These are phyloP conservation scores for Parathielavia appendiculata DNA, from an alignment of 495 filamentous ascomycete genomes.

Conservation along the genomic window DNA sequence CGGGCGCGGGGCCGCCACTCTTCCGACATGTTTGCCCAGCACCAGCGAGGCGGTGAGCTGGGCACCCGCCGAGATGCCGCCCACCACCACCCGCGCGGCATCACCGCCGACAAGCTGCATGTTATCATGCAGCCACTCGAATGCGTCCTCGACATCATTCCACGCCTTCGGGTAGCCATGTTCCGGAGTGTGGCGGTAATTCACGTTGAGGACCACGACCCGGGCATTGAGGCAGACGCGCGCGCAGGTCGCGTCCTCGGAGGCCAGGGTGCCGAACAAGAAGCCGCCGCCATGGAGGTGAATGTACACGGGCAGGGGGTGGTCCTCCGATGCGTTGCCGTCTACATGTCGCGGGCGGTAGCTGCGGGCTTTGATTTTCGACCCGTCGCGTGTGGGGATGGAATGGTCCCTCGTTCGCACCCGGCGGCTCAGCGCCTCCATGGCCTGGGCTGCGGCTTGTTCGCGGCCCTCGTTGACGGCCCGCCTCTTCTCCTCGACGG, in stretches of 20 bases:
- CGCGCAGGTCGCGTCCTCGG: slow-evolving; percentile 27
- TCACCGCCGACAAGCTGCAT: slow-evolving; percentile 30
- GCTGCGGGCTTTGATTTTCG: slow-evolving; percentile 34
- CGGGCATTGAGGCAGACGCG: slow-evolving; percentile 28
- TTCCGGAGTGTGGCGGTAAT: slow-evolving; percentile 47
- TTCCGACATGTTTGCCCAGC: slow-evolving; percentile 30
- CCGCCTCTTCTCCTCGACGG: slow-evolving; percentile 26
- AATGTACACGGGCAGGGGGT: background rate
- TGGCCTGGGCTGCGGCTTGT: slow-evolving; percentile 29
- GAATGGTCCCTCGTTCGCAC: slow-evolving; percentile 29
- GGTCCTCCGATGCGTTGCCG: too few species aligned
- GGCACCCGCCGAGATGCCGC: slow-evolving; percentile 46
- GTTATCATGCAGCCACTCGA: slow-evolving; percentile 43
- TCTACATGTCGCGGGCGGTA: slow-evolving; percentile 35
- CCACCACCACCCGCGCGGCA: slow-evolving; percentile 38
- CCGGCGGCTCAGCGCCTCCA: slow-evolving; percentile 25
- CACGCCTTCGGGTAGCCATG: slow-evolving; percentile 37
- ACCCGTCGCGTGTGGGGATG: slow-evolving; percentile 36
- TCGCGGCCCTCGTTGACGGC: slow-evolving; percentile 36
- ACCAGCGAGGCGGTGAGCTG: slow-evolving; percentile 39
- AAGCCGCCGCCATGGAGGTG: slow-evolving; percentile 43
- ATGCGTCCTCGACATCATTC: slow-evolving; percentile 45
- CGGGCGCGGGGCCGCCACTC: slow-evolving; percentile 19
- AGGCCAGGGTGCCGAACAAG: slow-evolving; percentile 34
- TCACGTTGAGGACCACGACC: slow-evolving; percentile 41